Evolutionary conservation across 1,284 basidiomycete species (phyloP), one percentile per base, ranked within the genome.

Genomic region (Mycosarcoma maydis): DNA sequence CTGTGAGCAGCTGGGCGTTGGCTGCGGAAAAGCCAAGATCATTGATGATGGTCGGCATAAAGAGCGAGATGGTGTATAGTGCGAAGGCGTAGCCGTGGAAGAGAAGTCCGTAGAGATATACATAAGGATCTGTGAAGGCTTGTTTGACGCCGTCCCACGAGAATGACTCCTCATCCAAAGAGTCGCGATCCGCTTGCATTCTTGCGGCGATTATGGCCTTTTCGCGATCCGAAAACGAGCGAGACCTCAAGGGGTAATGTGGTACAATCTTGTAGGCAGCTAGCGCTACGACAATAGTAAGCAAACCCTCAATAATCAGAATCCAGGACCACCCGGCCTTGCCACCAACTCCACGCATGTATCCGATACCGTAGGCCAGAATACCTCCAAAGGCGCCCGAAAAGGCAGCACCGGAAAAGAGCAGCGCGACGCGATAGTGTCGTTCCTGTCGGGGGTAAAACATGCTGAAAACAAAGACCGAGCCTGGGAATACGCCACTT

Each of bases 1-100:
- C 84, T 0, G 87, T 87, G 83, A 89, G 84, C 83, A 89, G 73
- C 73, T 89, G 88, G 5, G 87, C 87, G 73, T 88, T 82, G 86
- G 87, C 88, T 16, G 84, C 85, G 20, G 84, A 77, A 65, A 85
- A 89, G 6, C 88, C 87, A 13, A 88, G 84, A 2, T 83, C 85
- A 13, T 85, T 83, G 56, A 89, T 88, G 65, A 89, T 89, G 0
- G 87, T 87, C 16, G 62, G 64, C 43, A 78, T 52, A 50, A 71
- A 75, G 34, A 73, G 60, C 22, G 68, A 72, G 47, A 72, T 54
- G 11, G 72, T 66, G 55, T 77, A 79, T 13, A 80, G 68, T 0
- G 72, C 50, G 27, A 80, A 82, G 20, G 88, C 86, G 70, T 86
- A 88, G 2, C 87, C 87, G 66, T 90, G 87, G 82, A 89, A 90